These are phyloP conservation scores for Nigrospora sphaerica DNA, from an alignment of 2,329 filamentous ascomycete species.

Conservation along the genomic window DNA sequence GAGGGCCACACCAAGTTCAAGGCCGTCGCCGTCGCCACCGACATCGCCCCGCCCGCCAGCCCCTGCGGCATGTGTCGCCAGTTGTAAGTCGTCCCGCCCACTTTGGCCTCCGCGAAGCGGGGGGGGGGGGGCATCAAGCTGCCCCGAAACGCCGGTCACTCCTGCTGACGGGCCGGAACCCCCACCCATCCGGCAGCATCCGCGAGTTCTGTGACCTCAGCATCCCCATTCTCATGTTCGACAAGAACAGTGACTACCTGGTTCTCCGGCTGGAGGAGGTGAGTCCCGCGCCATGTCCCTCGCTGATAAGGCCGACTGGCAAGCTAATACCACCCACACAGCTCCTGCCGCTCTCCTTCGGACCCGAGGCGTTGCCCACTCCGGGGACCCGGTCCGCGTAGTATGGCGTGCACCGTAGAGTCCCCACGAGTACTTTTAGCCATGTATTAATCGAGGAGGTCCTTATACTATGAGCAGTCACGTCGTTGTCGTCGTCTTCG, in stretches of 20 bases:
- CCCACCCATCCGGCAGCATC: conserved; percentile 41
- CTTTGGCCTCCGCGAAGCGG: not conserved
- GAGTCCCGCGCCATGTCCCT: conserved; percentile 14
- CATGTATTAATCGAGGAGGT: not conserved
- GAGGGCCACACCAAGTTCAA: conserved; percentile 53
- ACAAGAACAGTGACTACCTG: conserved; percentile 67
- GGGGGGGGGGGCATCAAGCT: not conserved
- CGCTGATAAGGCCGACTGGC: too few relatives aligned
- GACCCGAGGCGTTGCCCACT: conserved; percentile 49
- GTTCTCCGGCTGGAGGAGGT: conserved; percentile 64
- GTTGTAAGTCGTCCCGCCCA: conserved; percentile 50
- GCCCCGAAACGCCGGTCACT: not conserved
- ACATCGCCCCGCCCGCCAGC: conserved; percentile 60
- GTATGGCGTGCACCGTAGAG: not conserved
- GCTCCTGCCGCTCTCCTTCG: conserved; percentile 64
- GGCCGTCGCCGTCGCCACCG: conserved; percentile 79
- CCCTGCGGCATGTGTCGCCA: conserved; percentile 97
- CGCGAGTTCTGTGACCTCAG: conserved; percentile 65
- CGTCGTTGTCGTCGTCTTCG: not conserved
- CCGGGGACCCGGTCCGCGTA: conserved; percentile 10
- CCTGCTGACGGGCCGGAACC: too few relatives aligned
- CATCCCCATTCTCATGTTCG: conserved; percentile 87
- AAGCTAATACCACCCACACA: conserved; percentile 18
- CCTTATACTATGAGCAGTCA: not conserved
- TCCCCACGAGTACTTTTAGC: not conserved